Base-by-base conservation (phyloP, 768 basidiomycete species). In the Cystobasidium ongulense region DNA sequence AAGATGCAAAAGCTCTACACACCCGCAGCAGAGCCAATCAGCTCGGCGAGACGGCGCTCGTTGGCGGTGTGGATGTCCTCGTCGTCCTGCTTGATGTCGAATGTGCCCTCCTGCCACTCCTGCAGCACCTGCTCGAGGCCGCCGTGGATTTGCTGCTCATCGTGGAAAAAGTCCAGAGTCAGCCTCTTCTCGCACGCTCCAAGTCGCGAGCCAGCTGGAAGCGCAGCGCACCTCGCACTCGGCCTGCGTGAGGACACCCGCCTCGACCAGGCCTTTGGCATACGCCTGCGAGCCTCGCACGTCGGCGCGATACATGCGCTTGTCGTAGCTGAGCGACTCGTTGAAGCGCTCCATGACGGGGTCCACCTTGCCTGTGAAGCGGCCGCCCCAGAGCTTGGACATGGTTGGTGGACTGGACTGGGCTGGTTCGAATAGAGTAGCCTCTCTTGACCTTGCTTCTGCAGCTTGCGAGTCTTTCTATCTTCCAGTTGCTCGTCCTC, bases 21-120 rank as follows among this genome's bases (percentile, higher is more conserved):
- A 71, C 93, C 18, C 92, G 78, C 82, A 33, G 81, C 86, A 17
- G 90, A 84, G 0, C 96, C 96, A 67, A 98, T 91, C 66, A 99
- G 82, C 82, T 99, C 95, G 75, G 88, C 90, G 76, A 99, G 82
- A 50, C 96, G 87, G 59, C 96, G 88, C 81, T 99, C 96, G 79
- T 98, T 99, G 67, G 96, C 96, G 15, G 96, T 99, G 81, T 98
- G 95, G 74, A 99, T 98, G 79, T 99, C 96, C 79, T 99, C 96
- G 78, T 99, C 96, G 41, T 59, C 39, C 77, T 95, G 92, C n/a
- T 87, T 84, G 74, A 88, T 84, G 71, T 83, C 80, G 80, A 99
- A 99, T 90, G 84, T 83, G 57, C 90, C 89, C 21, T 84, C 84
- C 77, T 86, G 85, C 96, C 96, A 99, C 82, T 98, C 96, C 77